Percentiles rank a stretch among this genome's conserved stretches.
Evolutionary conservation across 495 filamentous ascomycete species (phyloP).

Genomic region (Aspergillus kassunensis): DNA sequence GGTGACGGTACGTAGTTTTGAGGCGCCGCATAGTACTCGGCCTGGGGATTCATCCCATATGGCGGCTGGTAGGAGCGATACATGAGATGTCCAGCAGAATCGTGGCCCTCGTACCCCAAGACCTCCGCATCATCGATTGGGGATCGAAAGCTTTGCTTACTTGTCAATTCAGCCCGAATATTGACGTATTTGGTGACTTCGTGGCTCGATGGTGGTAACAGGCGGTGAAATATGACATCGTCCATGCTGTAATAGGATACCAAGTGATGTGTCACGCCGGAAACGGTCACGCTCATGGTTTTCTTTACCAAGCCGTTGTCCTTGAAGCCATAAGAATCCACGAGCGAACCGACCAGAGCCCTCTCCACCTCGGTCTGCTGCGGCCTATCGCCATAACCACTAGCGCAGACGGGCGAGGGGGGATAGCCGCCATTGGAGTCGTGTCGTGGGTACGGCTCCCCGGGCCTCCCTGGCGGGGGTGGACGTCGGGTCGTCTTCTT

Average conservation of each 20-base stretch:
- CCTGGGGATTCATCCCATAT: slow-evolving; percentile 34
- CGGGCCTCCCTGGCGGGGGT: slow-evolving; percentile 35
- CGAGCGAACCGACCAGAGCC: slow-evolving; percentile 71
- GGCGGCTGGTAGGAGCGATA: slow-evolving; percentile 33
- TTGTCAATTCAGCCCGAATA: slow-evolving; percentile 55
- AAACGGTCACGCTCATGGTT: slow-evolving; percentile 74
- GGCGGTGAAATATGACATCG: slow-evolving; percentile 61
- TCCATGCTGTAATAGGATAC: slow-evolving; percentile 84
- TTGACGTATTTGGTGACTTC: slow-evolving; percentile 50
- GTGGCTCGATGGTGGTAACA: slow-evolving; percentile 61
- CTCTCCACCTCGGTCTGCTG: slow-evolving; percentile 58
- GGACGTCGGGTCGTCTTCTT: slow-evolving; percentile 58
- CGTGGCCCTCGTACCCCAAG: no score
- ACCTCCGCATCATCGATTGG: slow-evolving; percentile 62
- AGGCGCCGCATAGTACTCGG: slow-evolving; percentile 40
- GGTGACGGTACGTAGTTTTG: slow-evolving; percentile 29
- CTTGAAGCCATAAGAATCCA: slow-evolving; percentile 87
- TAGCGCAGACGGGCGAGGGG: slow-evolving; percentile 29
- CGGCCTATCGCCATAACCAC: slow-evolving; percentile 36
- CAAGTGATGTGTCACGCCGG: slow-evolving; percentile 70
- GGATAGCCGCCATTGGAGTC: slow-evolving; percentile 43
- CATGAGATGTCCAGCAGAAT: no score
- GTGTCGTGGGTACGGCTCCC: slow-evolving; percentile 52
- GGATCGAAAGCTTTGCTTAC: slow-evolving; percentile 66
- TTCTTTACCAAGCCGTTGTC: slow-evolving; percentile 83